Evolutionary conservation across 1,284 basidiomycete species (phyloP).

Genomic region (Ceratobasidium sp.): DNA sequence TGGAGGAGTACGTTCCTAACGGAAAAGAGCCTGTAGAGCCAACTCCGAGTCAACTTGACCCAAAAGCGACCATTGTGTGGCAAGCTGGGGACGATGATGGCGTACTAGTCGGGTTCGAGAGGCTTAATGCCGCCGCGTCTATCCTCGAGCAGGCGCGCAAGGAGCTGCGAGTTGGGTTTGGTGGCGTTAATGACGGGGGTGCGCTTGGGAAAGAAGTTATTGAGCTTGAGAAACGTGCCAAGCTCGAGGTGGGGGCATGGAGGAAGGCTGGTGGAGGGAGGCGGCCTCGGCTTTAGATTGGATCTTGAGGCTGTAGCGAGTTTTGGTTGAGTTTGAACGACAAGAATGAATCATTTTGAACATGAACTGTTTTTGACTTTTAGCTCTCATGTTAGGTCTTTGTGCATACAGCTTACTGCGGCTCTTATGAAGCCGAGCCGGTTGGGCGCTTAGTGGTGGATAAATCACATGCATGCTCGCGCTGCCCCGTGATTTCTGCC

Average conservation of each 20-base stretch:
- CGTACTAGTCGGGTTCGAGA: conserved; percentile 62
- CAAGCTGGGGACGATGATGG: conserved; percentile 21
- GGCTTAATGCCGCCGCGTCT: conserved; percentile 74
- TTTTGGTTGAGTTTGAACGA: too few relatives aligned
- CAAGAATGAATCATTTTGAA: too few relatives aligned
- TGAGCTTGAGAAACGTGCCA: conserved; percentile 65
- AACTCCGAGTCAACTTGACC: conserved; percentile 12
- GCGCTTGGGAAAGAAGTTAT: conserved; percentile 52
- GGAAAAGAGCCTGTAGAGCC: conserved; percentile 53
- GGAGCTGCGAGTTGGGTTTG: conserved; percentile 55
- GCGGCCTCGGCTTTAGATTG: not conserved
- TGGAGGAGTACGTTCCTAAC: conserved; percentile 70
- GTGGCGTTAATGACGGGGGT: conserved; percentile 54
- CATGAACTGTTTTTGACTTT: too few relatives aligned
- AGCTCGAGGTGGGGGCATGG: conserved; percentile 79
- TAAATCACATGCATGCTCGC: conserved; percentile 36
- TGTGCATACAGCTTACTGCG: too few relatives aligned
- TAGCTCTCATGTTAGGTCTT: too few relatives aligned
- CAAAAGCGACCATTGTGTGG: conserved; percentile 34
- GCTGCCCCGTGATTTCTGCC: conserved; percentile 42
- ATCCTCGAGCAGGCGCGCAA: conserved; percentile 71
- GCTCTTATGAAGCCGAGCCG: conserved; percentile 1
- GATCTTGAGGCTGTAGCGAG: not conserved
- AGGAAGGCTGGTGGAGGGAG: conserved; percentile 59
- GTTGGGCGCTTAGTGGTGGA: conserved; percentile 8